Conservation (phyloP, 805 yeast genomes). For the Pichia exigua region DNA sequence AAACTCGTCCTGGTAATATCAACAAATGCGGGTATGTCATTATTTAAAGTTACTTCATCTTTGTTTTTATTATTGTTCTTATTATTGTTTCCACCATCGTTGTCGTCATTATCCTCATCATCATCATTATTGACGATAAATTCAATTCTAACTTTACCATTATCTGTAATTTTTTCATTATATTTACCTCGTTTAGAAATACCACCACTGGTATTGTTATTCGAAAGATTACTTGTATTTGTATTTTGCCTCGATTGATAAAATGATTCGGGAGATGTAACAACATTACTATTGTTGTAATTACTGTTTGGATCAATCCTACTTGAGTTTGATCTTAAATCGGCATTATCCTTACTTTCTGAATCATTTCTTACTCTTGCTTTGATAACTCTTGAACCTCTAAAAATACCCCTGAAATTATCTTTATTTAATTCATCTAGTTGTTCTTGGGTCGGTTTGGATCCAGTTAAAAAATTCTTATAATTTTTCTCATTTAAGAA, state of each 20-base stretch:
- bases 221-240: neutral
- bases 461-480: slow-evolving; percentile 27
- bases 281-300: neutral
- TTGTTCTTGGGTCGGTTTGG: slow-evolving; percentile 22
- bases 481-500: slow-evolving; percentile 30
- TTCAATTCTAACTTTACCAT: slow-evolving; percentile 43
- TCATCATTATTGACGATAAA: slow-evolving; percentile 30
- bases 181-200: slow-evolving; percentile 27
- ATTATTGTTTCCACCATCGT: slow-evolving; percentile 4
- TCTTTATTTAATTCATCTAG: slow-evolving; percentile 17
- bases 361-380: slow-evolving; percentile 2
- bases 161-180: slow-evolving; percentile 36
- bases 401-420: slow-evolving; percentile 21
- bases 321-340: slow-evolving; percentile 3
- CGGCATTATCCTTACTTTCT: neutral
- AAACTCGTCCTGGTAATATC: slow-evolving; percentile 35
- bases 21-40: slow-evolving; percentile 33
- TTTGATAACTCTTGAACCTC: slow-evolving; percentile 7
- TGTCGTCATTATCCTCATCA: slow-evolving; percentile 9
- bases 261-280: slow-evolving; percentile 4
- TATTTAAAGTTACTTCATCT: slow-evolving; percentile 4
- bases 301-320: neutral
- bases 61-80: slow-evolving; percentile 3
- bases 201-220: neutral
- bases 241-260: slow-evolving; percentile 1